phyloP scores from a whole-genome alignment of 768 basidiomycete genomes.

The Tricholoma terreum region DNA sequence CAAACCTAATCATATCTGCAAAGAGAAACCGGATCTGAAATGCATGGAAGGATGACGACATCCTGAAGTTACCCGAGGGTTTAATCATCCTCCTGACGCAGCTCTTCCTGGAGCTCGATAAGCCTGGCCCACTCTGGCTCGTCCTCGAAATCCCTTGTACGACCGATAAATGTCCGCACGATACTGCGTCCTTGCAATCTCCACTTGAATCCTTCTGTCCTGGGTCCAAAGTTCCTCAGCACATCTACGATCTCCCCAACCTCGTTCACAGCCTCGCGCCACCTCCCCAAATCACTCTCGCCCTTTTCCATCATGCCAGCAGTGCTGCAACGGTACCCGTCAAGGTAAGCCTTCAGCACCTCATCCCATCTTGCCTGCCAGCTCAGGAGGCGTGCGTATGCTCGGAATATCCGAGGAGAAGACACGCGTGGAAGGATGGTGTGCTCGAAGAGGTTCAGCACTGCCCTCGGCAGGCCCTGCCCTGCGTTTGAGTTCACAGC shows the following conservation, averaged over 20 bases:
- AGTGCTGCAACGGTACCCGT: slow-evolving; percentile 74
- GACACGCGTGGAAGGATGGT: slow-evolving; percentile 83
- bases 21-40: slow-evolving; percentile 9
- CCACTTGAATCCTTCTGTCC: slow-evolving; percentile 65
- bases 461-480: slow-evolving; percentile 60
- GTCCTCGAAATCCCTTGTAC: slow-evolving; percentile 85
- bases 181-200: slow-evolving; percentile 82
- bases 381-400: slow-evolving; percentile 77
- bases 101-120: slow-evolving; percentile 61
- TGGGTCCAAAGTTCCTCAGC: slow-evolving; percentile 78
- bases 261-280: slow-evolving; percentile 74
- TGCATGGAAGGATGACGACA: slow-evolving; percentile 14
- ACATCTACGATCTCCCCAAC: slow-evolving; percentile 84
- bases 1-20: slow-evolving; percentile 20
- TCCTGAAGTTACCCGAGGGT: neutral
- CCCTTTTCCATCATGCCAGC: slow-evolving; percentile 62
- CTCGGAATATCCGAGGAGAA: slow-evolving; percentile 72
- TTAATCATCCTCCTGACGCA: slow-evolving; percentile 39
- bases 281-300: slow-evolving; percentile 63
- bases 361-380: slow-evolving; percentile 73
- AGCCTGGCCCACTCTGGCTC: slow-evolving; percentile 81
- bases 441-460: slow-evolving; percentile 70
- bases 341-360: slow-evolving; percentile 78
- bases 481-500: slow-evolving; percentile 56
- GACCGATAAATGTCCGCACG: slow-evolving; percentile 84